Evolutionary conservation across 257 asterid genomes (phyloP).

Genomic region (Solanum medicagineum): DNA sequence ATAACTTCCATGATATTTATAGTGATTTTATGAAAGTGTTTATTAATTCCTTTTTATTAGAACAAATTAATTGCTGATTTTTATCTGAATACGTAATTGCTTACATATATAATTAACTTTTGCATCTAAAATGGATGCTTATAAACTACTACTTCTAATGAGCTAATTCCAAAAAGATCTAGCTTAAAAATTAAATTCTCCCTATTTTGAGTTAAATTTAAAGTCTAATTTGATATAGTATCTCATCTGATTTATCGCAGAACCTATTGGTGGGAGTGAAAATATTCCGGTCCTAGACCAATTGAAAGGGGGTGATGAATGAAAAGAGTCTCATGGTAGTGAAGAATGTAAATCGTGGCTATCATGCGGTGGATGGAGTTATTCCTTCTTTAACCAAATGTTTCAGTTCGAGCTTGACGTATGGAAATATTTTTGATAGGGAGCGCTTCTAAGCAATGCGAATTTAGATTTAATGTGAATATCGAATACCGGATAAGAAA

Average conservation of each 20-base stretch:
- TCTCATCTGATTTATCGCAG: not conserved
- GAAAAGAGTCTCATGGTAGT: not conserved
- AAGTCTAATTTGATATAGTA: not conserved
- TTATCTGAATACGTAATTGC: too few relatives aligned
- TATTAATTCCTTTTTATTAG: not conserved
- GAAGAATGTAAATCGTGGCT: not conserved
- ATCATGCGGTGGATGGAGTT: too few relatives aligned
- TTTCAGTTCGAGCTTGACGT: too few relatives aligned
- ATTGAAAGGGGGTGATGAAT: not conserved
- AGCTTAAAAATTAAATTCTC: too few relatives aligned
- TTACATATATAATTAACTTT: too few relatives aligned
- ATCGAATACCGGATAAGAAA: too few relatives aligned
- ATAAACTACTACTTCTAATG: not conserved
- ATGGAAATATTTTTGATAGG: too few relatives aligned
- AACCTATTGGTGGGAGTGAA: not conserved
- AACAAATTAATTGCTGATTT: too few relatives aligned
- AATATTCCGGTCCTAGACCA: not conserved
- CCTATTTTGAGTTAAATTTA: not conserved
- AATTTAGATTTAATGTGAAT: too few relatives aligned
- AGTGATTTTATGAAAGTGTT: not conserved
- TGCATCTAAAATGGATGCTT: too few relatives aligned
- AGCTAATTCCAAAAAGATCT: not conserved
- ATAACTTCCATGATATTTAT: not conserved
- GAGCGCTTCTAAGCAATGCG: too few relatives aligned
- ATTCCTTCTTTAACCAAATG: too few relatives aligned